phyloP scores from a whole-genome alignment of 2,329 filamentous ascomycete species.

The Dactylellina haptotyla region DNA sequence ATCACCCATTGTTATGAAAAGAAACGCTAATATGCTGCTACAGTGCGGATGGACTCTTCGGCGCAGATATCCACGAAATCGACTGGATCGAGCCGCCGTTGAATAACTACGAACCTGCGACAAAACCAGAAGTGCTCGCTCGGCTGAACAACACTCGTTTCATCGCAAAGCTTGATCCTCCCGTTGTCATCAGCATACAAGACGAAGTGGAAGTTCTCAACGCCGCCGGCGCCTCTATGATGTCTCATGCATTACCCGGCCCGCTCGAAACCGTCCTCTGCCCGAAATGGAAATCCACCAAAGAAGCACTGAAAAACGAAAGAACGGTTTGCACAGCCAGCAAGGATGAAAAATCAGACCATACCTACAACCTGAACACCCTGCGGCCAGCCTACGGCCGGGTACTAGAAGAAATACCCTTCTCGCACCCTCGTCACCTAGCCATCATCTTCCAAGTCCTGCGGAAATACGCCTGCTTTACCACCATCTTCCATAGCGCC shows the following conservation, averaged over 20 bases:
- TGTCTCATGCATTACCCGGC: slow-evolving; percentile 38
- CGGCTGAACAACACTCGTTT: slow-evolving; percentile 64
- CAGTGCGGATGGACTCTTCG: slow-evolving; percentile 38
- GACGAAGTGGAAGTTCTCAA: slow-evolving; percentile 56
- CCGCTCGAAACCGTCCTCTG: slow-evolving; percentile 55
- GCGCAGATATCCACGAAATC: slow-evolving; percentile 48
- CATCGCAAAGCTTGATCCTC: slow-evolving; percentile 77
- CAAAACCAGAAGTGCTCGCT: slow-evolving; percentile 38
- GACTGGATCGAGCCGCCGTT: slow-evolving; percentile 58
- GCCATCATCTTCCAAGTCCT: slow-evolving; percentile 77
- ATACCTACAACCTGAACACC: slow-evolving; percentile 73
- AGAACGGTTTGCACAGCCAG: slow-evolving; percentile 56
- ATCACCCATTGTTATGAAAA: neutral
- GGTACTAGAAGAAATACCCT: slow-evolving; percentile 74
- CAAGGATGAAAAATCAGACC: slow-evolving; percentile 57
- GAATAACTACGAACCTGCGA: slow-evolving; percentile 55
- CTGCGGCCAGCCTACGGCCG: slow-evolving; percentile 78
- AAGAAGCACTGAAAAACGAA: slow-evolving; percentile 30
- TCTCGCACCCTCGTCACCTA: slow-evolving; percentile 80
- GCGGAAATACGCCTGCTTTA: slow-evolving; percentile 78
- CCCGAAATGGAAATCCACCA: slow-evolving; percentile 38
- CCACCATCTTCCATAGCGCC: slow-evolving; percentile 67
- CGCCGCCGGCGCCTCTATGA: slow-evolving; percentile 51
- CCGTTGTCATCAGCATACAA: slow-evolving; percentile 72
- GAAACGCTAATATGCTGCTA: slow-evolving; percentile 2